These are phyloP conservation scores for Echites panduratus DNA, from an alignment of 257 asterid species.

Conservation along the genomic window DNA sequence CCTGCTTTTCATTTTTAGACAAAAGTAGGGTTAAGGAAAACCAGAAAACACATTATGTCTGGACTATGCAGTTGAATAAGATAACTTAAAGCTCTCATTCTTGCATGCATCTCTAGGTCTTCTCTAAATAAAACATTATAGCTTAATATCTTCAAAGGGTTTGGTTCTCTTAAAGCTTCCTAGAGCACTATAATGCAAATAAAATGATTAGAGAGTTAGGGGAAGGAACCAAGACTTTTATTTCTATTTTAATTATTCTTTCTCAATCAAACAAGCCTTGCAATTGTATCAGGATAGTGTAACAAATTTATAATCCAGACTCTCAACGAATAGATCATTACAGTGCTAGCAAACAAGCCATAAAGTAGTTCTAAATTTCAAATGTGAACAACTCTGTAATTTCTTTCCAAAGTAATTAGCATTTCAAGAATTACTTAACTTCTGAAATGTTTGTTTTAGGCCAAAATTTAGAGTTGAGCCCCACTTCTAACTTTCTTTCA, in stretches of 20 bases:
- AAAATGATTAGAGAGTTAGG: background rate
- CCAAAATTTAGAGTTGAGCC: background rate
- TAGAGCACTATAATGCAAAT: slow-evolving; percentile 3
- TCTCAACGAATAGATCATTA: background rate
- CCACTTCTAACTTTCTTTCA: too few relatives aligned
- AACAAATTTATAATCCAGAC: background rate
- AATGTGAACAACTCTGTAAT: background rate
- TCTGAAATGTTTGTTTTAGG: background rate
- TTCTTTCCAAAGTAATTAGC: background rate
- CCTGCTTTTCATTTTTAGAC: background rate
- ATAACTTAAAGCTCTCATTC: slow-evolving; percentile 75
- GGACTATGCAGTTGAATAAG: slow-evolving; percentile 78
- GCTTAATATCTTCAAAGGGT: slow-evolving; percentile 66
- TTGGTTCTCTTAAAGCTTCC: slow-evolving; percentile 16
- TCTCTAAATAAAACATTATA: slow-evolving; percentile 88
- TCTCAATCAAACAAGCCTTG: background rate
- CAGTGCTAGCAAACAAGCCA: background rate
- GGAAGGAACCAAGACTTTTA: background rate
- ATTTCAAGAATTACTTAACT: background rate
- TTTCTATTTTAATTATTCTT: background rate
- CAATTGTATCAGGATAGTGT: background rate
- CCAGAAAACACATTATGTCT: slow-evolving; percentile 91
- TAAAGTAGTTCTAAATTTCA: background rate
- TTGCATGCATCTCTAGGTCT: slow-evolving; percentile 62
- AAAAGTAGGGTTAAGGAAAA: slow-evolving; percentile 19